A percentile compares a stretch with the other conserved stretches of the same genome.
phyloP scores from a whole-genome alignment of 768 basidiomycete species.

The Xanthoconium purpureum region DNA sequence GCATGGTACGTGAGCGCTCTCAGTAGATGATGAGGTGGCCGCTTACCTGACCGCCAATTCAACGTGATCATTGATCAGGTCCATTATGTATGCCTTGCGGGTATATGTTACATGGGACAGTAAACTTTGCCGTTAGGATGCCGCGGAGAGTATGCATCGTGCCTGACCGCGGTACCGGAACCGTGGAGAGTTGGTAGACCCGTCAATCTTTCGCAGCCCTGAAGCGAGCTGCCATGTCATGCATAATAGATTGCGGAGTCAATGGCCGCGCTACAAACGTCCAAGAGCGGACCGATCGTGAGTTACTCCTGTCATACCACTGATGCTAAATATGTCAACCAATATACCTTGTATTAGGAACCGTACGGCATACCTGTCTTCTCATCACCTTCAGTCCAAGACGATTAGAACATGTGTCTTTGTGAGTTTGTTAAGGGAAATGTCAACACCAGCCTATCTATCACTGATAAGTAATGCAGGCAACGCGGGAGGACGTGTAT shows the following conservation, averaged over 20 bases:
- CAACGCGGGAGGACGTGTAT: constrained; percentile 5
- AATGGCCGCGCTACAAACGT: constrained; percentile 6
- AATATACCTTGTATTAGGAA: constrained; percentile 27
- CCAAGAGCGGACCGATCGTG: constrained; percentile 13
- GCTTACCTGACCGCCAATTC: constrained; percentile 2
- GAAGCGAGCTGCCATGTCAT: constrained; percentile 3
- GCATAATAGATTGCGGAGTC: constrained; percentile 4
- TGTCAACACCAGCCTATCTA: not conserved
- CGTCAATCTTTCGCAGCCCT: constrained; percentile 23
- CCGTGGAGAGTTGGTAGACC: constrained; percentile 24
- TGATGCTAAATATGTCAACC: constrained; percentile 18
- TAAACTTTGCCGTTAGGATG: constrained; percentile 7
- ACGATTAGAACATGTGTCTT: not conserved
- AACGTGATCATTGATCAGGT: not conserved
- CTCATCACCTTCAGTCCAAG: constrained; percentile 9
- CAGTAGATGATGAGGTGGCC: not conserved
- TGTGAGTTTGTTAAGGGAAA: constrained; percentile 1
- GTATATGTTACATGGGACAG: constrained; percentile 2
- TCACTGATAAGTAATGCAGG: not conserved
- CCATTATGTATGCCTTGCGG: constrained; percentile 2
- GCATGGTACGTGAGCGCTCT: not conserved
- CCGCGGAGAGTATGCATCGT: constrained; percentile 18
- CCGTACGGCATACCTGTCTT: constrained; percentile 20
- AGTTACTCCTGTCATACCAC: constrained; percentile 14
- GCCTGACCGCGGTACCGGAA: constrained; percentile 21